These are phyloP conservation scores for Cutaneotrichosporon curvatum DNA, from an alignment of 1,284 basidiomycete genomes.

Conservation along the genomic window DNA sequence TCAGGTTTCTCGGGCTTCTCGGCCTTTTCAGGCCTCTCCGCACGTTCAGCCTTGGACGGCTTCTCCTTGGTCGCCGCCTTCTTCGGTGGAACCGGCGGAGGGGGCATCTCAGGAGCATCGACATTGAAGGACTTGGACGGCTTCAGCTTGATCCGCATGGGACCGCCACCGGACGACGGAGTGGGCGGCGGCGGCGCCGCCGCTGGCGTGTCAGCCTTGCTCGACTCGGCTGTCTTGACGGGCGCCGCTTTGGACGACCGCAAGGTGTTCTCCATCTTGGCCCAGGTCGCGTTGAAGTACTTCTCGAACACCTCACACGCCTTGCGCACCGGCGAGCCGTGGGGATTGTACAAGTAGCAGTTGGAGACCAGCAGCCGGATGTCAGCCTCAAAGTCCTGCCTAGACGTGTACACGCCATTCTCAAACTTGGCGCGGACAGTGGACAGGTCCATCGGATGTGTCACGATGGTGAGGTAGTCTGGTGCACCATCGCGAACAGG, in stretches of 20 bases:
- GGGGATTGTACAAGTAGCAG: slow-evolving; percentile 76
- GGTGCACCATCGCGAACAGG: slow-evolving; percentile 77
- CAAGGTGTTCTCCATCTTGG: slow-evolving; percentile 34
- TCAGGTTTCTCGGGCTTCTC: slow-evolving; percentile 3
- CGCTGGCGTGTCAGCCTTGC: background rate
- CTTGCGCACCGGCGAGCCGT: slow-evolving; percentile 65
- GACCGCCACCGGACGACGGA: background rate
- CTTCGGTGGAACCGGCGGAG: slow-evolving; percentile 32
- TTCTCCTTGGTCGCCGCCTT: slow-evolving; percentile 4
- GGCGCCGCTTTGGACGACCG: slow-evolving; percentile 16
- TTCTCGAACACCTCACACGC: slow-evolving; percentile 69
- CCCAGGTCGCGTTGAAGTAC: slow-evolving; percentile 54
- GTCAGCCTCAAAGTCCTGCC: slow-evolving; percentile 77
- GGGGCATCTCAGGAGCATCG: slow-evolving; percentile 33
- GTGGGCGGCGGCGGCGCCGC: slow-evolving; percentile 9
- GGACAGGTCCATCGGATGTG: slow-evolving; percentile 88
- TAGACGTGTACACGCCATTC: slow-evolving; percentile 70
- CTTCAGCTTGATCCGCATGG: slow-evolving; percentile 33
- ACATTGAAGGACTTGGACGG: slow-evolving; percentile 24
- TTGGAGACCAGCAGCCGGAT: slow-evolving; percentile 84
- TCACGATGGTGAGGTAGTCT: slow-evolving; percentile 83
- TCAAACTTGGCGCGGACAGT: slow-evolving; percentile 84
- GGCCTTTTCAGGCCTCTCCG: background rate
- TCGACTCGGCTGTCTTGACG: background rate
- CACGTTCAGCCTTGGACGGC: background rate